Conservation (phyloP, 2,329 filamentous ascomycete species). For the Aspergillus sp. region DNA sequence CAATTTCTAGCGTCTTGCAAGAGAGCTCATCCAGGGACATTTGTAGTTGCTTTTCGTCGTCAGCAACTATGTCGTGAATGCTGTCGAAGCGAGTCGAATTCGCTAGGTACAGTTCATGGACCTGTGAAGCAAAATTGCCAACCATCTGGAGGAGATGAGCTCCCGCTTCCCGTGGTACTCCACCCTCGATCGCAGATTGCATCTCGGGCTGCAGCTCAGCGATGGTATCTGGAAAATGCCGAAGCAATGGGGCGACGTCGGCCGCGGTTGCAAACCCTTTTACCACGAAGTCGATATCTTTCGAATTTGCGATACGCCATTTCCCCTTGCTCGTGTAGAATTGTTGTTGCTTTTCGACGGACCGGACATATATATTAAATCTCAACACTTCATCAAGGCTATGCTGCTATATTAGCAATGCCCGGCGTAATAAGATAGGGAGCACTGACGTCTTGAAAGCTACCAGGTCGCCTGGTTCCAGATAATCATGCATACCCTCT, state of each 20-base stretch:
- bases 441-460: slow-evolving; percentile 30
- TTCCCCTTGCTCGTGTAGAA: slow-evolving; percentile 46
- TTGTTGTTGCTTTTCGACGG: slow-evolving; percentile 42
- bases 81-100: slow-evolving; percentile 36
- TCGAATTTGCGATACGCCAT: slow-evolving; percentile 41
- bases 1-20: slow-evolving; percentile 32
- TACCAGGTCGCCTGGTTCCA: slow-evolving; percentile 45
- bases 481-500: slow-evolving; percentile 27
- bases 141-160: slow-evolving; percentile 38
- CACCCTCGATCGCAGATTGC: slow-evolving; percentile 41
- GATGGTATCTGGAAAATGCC: slow-evolving; percentile 49
- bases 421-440: neutral
- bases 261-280: slow-evolving; percentile 49
- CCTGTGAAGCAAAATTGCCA: slow-evolving; percentile 32
- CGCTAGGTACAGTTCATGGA: slow-evolving; percentile 35
- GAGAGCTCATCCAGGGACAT: slow-evolving; percentile 41
- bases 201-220: slow-evolving; percentile 29
- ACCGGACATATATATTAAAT: slow-evolving; percentile 43
- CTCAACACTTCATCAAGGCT: slow-evolving; percentile 29
- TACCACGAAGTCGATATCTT: slow-evolving; percentile 49
- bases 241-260: slow-evolving; percentile 48
- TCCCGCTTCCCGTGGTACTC: slow-evolving; percentile 40
- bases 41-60: slow-evolving; percentile 33
- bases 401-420: neutral
- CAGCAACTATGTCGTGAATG: slow-evolving; percentile 40